phyloP scores from a whole-genome alignment of 495 filamentous ascomycete species.

The Xylaria acuta region DNA sequence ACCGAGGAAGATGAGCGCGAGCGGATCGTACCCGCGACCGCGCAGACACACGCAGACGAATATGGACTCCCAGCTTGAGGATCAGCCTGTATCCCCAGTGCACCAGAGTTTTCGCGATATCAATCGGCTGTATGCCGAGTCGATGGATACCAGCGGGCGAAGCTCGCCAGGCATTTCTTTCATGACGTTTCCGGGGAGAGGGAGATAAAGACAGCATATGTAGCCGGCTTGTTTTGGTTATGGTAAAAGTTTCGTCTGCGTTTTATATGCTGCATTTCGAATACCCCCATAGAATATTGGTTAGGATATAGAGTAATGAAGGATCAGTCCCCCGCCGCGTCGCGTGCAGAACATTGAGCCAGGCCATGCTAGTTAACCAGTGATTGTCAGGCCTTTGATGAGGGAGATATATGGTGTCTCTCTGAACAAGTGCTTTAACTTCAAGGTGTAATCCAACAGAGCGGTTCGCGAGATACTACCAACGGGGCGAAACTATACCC shows the following conservation, averaged over 20 bases:
- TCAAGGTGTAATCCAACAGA: not conserved
- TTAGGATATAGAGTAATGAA: constrained; percentile 23
- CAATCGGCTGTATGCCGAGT: constrained; percentile 22
- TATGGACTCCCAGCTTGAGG: constrained; percentile 3
- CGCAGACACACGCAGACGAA: constrained; percentile 25
- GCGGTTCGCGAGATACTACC: not conserved
- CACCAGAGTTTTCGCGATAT: constrained; percentile 7
- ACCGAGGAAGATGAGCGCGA: constrained; percentile 29
- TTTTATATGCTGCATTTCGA: constrained; percentile 12
- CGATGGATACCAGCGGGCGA: constrained; percentile 17
- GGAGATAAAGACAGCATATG: not conserved
- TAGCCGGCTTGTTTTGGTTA: constrained; percentile 5
- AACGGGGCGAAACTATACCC: not conserved
- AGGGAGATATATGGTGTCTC: not conserved
- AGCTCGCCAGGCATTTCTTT: constrained; percentile 26
- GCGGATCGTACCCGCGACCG: constrained; percentile 16
- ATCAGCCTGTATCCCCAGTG: constrained; percentile 10
- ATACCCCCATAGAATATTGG: constrained; percentile 29
- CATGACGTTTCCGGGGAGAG: constrained; percentile 22
- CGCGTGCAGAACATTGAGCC: not conserved
- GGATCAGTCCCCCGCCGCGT: not conserved
- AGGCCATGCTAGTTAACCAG: not conserved
- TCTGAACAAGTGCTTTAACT: not conserved
- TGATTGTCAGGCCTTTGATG: not conserved
- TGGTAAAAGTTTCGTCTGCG: constrained; percentile 8